A percentile compares a stretch with the other conserved stretches of the same genome.
These are phyloP conservation scores for Sclerotinia spermophila DNA, from an alignment of 2,329 filamentous ascomycete genomes.

Conservation along the genomic window DNA sequence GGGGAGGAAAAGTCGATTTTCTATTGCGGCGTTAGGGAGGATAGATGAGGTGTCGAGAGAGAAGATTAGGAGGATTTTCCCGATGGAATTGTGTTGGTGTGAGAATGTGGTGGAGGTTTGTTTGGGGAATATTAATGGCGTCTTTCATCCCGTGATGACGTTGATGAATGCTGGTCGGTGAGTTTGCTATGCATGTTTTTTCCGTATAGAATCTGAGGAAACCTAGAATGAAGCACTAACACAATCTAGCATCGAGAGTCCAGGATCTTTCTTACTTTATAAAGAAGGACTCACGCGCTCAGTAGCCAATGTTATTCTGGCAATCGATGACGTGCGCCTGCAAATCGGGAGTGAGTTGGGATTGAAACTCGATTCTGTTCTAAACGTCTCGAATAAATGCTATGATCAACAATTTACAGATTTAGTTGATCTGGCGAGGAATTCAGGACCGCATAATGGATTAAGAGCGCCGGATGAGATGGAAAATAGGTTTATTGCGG, in stretches of 20 bases:
- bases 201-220: background rate
- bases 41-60: background rate
- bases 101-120: conserved; percentile 22
- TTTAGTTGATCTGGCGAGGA: background rate
- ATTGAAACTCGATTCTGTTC: conserved; percentile 16
- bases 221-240: background rate
- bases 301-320: conserved; percentile 21
- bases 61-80: conserved; percentile 16
- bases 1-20: conserved; percentile 2
- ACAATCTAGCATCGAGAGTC: conserved; percentile 17
- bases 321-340: conserved; percentile 18
- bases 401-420: conserved; percentile 18
- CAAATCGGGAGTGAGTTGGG: conserved; percentile 18
- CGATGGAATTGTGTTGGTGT: conserved; percentile 20
- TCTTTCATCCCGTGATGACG: conserved; percentile 27
- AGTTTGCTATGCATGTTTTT: background rate
- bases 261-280: conserved; percentile 19
- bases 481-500: conserved; percentile 20
- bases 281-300: conserved; percentile 20
- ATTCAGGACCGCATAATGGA: background rate
- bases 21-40: background rate
- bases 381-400: conserved; percentile 20
- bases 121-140: conserved; percentile 24
- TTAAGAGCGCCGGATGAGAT: conserved; percentile 5
- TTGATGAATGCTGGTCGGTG: conserved; percentile 23